These are phyloP conservation scores for Stylonectria norvegica DNA, from an alignment of 2,329 filamentous ascomycete species.

Conservation along the genomic window DNA sequence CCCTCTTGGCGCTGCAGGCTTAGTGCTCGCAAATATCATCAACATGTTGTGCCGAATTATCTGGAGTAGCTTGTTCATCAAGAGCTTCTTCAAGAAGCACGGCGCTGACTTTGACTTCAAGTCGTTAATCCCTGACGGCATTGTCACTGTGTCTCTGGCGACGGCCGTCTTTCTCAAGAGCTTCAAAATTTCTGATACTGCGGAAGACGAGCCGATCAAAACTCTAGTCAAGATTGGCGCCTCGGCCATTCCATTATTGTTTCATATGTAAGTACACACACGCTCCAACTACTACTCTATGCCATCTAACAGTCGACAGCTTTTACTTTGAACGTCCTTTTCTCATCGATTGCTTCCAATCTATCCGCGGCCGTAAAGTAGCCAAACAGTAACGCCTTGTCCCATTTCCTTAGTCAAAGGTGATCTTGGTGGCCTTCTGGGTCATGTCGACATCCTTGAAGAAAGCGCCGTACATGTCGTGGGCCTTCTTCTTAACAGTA, in stretches of 20 bases:
- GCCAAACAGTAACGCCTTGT: constrained; percentile 26
- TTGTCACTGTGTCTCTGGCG: constrained; percentile 26
- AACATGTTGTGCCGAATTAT: constrained; percentile 84
- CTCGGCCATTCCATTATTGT: constrained; percentile 49
- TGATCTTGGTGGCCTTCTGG: constrained; percentile 87
- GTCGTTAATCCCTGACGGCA: constrained; percentile 27
- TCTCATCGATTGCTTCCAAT: constrained; percentile 48
- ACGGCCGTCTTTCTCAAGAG: constrained; percentile 27
- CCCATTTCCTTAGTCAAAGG: constrained; percentile 60
- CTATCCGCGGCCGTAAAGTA: constrained; percentile 35
- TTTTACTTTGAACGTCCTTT: constrained; percentile 53
- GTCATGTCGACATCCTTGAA: constrained; percentile 85
- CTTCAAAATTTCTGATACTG: constrained; percentile 22
- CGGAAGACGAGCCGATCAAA: constrained; percentile 27
- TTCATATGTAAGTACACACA: constrained; percentile 55
- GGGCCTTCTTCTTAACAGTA: constrained; percentile 98
- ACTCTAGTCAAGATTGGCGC: constrained; percentile 46
- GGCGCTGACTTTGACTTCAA: constrained; percentile 31
- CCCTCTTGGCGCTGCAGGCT: constrained; percentile 68
- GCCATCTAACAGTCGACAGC: constrained; percentile 37
- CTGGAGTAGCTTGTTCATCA: constrained; percentile 77
- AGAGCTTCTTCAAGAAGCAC: constrained; percentile 54
- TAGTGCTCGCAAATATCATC: constrained; percentile 82
- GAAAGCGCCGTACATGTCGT: constrained; percentile 92
- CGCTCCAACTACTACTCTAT: constrained; percentile 2